Base-by-base conservation (phyloP, 139 green algal species). In the Astrephomene gubernaculifera region DNA sequence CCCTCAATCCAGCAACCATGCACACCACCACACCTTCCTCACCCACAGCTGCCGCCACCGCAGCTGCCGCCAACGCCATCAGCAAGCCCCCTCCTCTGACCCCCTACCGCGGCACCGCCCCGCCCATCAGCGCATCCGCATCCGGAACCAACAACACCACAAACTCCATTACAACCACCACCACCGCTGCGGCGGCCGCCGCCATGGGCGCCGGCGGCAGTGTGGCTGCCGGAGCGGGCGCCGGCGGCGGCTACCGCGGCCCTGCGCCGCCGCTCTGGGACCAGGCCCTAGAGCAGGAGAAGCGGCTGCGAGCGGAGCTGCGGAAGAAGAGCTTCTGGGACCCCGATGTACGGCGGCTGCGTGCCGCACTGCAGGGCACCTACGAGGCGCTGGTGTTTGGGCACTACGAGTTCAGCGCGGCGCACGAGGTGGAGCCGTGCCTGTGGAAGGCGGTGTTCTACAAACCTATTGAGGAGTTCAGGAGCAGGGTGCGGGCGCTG, bases 361-460 rank as follows among this genome's bases (percentile, higher is more conserved):
- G 94, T 0, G 33, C 24, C 19, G 38, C 90, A 45, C 89, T 97
- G 43, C 82, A 90, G 3, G 41, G 78, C 27, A 84, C 86, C 0
- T 95, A 94, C 71, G 91, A 94, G 76, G 80, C 64, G 0, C 69
- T 94, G 1, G 53, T 96, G 39, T 90, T 96, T 35, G n/a, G 81
- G 21, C 87, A 95, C 74, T 92, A 90, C 7, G 63, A 75, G 0
- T 90, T 89, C 78, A 82, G 93, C 1, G 25, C 54, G 80, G 87
- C 80, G 2, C 71, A 89, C 27, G 87, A 92, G 10, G 87, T 93
- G 29, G 94, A 96, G 72, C 79, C 86, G 39, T n/a, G 45, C 17
- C 68, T 97, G 36, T 97, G 94, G 94, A 95, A 95, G 79, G 60
- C 52, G 1, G 90, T 93, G 0, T 95, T 94, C 67, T 96, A 97